Evolutionary conservation across 2,329 filamentous ascomycete species (phyloP).

Genomic region (Cyanodermella asteris): DNA sequence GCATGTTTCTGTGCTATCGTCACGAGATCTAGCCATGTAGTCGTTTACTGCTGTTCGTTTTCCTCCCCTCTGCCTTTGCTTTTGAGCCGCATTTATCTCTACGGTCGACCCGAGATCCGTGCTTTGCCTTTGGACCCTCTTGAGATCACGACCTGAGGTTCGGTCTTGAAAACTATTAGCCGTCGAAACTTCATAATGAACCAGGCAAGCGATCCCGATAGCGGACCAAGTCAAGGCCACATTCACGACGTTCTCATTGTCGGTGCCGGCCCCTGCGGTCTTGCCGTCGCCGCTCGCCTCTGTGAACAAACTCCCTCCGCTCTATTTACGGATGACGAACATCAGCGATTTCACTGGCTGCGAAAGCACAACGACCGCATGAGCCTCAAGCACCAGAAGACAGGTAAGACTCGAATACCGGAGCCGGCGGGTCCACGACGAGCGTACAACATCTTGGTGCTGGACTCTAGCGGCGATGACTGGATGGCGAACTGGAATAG

Average conservation of each 20-base stretch:
- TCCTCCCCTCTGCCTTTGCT: too few species aligned
- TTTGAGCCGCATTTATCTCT: too few species aligned
- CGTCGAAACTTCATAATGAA: too few species aligned
- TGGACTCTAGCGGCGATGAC: conserved; percentile 39
- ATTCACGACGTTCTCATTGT: conserved; percentile 47
- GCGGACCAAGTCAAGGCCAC: too few species aligned
- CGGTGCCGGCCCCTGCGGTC: conserved; percentile 52
- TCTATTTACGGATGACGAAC: conserved; percentile 65
- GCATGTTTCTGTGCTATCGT: too few species aligned
- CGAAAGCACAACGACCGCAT: conserved; percentile 39
- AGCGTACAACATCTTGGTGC: conserved; percentile 19
- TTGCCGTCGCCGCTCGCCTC: conserved; percentile 51
- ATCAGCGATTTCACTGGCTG: conserved; percentile 62
- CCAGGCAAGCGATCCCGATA: too few species aligned
- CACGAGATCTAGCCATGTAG: too few species aligned
- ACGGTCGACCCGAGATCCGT: too few species aligned
- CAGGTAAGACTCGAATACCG: conserved; percentile 5
- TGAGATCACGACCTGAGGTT: too few species aligned
- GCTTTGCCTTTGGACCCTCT: too few species aligned
- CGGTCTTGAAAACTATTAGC: too few species aligned
- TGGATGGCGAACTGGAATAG: conserved; percentile 55
- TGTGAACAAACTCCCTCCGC: conserved; percentile 53
- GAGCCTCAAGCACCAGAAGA: conserved; percentile 6
- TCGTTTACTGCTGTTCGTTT: too few species aligned
- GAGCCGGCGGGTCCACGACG: not conserved